Evolutionary conservation across 371 early-diverging fungal genomes (phyloP), one percentile per base, ranked within the genome.

Genomic region (Mucor irregularis): DNA sequence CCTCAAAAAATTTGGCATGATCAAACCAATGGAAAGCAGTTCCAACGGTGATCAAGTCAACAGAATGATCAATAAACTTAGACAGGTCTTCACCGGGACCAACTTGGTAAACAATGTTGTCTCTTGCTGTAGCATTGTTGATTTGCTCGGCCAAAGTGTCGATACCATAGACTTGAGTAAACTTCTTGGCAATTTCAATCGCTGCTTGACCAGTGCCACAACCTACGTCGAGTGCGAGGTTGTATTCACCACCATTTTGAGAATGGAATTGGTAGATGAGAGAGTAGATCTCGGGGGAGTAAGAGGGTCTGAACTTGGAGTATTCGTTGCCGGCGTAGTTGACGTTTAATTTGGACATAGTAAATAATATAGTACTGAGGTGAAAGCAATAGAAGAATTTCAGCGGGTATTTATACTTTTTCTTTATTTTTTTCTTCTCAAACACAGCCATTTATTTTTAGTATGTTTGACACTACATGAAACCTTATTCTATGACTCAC

Each of bases 11-110:
- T 2, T 61, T 22, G 3, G 67, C 68, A 14, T 78, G 64, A n/a
- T 86, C 71, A 50, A 90, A 84, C 87, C 88, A 90, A 53, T 88
- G 88, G 47, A 82, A 75, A 1, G 85, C 84, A 37, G 83, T 78
- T 16, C 80, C 84, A 2, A 80, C 74, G 0, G 86, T 83, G 13
- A 89, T 38, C 53, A 87, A 42, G 56, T 89, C 89, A 10, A 85
- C 58, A 6, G 59, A 55, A n/a, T 28, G 19, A 28, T 55, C 50
- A 6, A 53, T 37, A 30, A 62, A 64, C 1, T 33, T 38, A 2
- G 61, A 61, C 0, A 83, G 58, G 21, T 76, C 64, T 48, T 86
- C 85, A 0, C 76, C 83, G 6, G 61, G 47, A 5, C 77, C 73
- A 5, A 71, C 62, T 33, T 64, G 64, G 52, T 87, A 88, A 1